A percentile compares a stretch with the other conserved stretches of the same genome.
phyloP scores from a whole-genome alignment of 768 basidiomycete species.

The Agaricus blazei region DNA sequence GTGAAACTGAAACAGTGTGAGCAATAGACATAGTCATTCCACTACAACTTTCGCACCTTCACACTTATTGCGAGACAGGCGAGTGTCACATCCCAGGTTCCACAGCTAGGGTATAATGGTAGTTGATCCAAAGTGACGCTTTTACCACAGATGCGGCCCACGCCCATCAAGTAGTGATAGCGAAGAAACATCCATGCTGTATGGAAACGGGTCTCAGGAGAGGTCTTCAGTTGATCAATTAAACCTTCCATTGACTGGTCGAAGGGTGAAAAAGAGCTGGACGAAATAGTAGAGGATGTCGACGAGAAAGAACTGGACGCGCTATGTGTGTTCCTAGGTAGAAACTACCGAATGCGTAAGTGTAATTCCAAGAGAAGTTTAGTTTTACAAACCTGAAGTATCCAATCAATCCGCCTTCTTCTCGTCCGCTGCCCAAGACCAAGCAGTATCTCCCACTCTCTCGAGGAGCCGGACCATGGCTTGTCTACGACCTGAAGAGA shows the following conservation, averaged over 20 bases:
- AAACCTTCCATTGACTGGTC: conserved; percentile 24
- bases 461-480: background rate
- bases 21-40: background rate
- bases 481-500: background rate
- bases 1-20: conserved; percentile 40
- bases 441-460: conserved; percentile 20
- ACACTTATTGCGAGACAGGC: conserved; percentile 56
- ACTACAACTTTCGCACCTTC: conserved; percentile 36
- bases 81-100: conserved; percentile 55
- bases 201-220: conserved; percentile 59
- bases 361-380: background rate
- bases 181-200: conserved; percentile 56
- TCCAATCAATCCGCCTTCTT: conserved; percentile 34
- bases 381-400: conserved; percentile 36
- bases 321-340: conserved; percentile 4
- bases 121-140: background rate
- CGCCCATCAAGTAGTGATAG: conserved; percentile 37
- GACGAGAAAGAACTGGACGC: conserved; percentile 15
- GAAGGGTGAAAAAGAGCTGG: conserved; percentile 2
- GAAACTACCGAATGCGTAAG: conserved; percentile 15
- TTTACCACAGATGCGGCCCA: background rate
- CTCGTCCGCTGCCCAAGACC: conserved; percentile 30
- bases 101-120: conserved; percentile 20
- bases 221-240: conserved; percentile 47
- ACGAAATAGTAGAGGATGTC: conserved; percentile 4